These are phyloP conservation scores for Vitis riparia DNA, from an alignment of 164 flowering plant genomes.

Conservation along the genomic window DNA sequence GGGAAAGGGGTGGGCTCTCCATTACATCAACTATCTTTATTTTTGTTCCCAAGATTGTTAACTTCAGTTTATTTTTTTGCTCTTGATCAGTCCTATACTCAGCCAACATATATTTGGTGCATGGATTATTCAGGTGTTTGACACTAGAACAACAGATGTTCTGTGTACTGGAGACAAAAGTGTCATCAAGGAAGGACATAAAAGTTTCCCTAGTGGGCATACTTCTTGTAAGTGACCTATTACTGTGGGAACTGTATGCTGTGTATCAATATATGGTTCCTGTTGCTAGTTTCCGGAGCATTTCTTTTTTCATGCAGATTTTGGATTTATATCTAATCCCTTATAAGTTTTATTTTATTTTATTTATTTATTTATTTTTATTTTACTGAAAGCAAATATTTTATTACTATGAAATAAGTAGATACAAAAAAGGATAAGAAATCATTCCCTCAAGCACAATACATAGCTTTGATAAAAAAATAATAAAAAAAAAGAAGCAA, in stretches of 20 bases:
- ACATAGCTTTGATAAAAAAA: no score
- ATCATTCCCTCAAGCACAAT: no score
- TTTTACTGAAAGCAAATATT: no score
- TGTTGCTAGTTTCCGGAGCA: slow-evolving; percentile 7
- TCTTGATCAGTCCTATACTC: background rate
- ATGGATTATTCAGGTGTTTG: slow-evolving; percentile 39
- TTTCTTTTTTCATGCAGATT: background rate
- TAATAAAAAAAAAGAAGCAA: no score
- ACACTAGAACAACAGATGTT: slow-evolving; percentile 47
- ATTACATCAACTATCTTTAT: background rate
- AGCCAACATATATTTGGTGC: background rate
- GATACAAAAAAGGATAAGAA: no score
- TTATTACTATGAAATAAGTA: no score
- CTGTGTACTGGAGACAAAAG: slow-evolving; percentile 57
- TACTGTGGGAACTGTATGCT: background rate
- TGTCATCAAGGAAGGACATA: slow-evolving; percentile 86
- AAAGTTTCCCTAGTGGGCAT: slow-evolving; percentile 95
- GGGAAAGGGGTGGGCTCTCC: slow-evolving; percentile 51
- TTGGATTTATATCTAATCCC: background rate
- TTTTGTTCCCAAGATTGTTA: background rate
- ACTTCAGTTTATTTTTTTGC: background rate
- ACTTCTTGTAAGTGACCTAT: slow-evolving; percentile 68
- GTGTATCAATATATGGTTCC: background rate
- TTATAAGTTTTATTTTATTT: no score
- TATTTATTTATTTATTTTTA: no score